Evolutionary conservation across 192 early-diverging fungal species (phyloP), one percentile per base, ranked within the genome.

Genomic region (Coemansia sp.): DNA sequence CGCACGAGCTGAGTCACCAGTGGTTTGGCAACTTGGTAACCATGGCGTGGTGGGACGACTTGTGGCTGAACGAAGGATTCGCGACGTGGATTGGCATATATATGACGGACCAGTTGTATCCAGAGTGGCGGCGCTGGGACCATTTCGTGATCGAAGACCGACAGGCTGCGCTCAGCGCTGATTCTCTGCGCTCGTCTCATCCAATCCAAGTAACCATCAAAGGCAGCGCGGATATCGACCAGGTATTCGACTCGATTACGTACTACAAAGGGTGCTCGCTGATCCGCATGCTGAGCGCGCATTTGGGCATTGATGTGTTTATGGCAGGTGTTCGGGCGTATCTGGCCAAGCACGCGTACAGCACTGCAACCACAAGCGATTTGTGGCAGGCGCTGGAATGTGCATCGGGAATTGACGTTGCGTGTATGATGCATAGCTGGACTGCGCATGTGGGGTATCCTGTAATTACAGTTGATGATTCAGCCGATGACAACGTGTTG

Each of bases 11-110:
- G 35, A 88, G 89, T 43, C 92, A 92, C 68, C 89, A 90, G 78
- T 90, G 88, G 88, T 93, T 94, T 61, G 92, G 92, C 10, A 93
- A 93, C 70, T 74, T 94, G 54, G 92, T 93, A 1, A 93, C 92
- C 11, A 90, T 92, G 88, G 77, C 76, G 57, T 83, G 83, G 84
- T 84, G 81, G 82, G 65, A 83, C 74, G 88, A 91, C 48, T 63
- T 92, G 38, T 93, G 92, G 92, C 84, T 93, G 45, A 93, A 93
- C 78, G 92, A 93, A 76, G 92, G 92, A 35, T 93, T 93, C 76
- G 92, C 92, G 20, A 93, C 92, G 18, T 92, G 87, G 73, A 86
- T 90, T 23, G 91, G 90, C 19, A 85, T 77, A 64, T 62, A 89
- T 58, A 86, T 88, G 20, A 80, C 83, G 14, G 89, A 92, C 66